Base-by-base conservation (phyloP, 1,139 yeast genomes). In the Pichiaceae sp. region DNA sequence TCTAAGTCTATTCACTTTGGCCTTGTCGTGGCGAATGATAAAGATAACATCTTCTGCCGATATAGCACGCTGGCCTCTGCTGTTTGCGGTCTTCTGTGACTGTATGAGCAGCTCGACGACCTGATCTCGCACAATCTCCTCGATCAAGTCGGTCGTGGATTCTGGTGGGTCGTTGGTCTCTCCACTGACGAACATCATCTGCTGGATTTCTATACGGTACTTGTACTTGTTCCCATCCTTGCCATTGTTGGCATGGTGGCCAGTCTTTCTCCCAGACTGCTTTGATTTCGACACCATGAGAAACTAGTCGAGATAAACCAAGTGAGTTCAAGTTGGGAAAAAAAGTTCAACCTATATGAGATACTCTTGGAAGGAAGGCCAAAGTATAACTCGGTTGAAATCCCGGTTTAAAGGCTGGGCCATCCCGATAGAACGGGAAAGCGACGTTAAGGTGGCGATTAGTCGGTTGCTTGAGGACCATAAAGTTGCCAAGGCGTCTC, bases 121-220 rank as follows among this genome's bases (percentile, higher is more conserved):
- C 59, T 91, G 98, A 1, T 94, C 93, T 34, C 95, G 70, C 2
- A 91, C 98, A 37, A 91, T 86, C 55, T 91, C 98, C 56, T 91
- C 99, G 31, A 91, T 86, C 39, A 91, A 61, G 9, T 93, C 78
- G 0, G 96, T 85, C 1, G 96, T 86, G 47, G 85, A 95, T 8
- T 81, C 70, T 0, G 96, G 95, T 2, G 97, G 94, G 50, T 91
- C 98, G 48, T 84, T 85, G 1, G 93, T 77, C 59, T 91, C 97
- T 2, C 98, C 99, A 42, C 83, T 74, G 41, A 91, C 98, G 65
- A 93, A 91, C 99, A 91, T 91, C 98, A 91, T 93, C 64, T 87
- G 95, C 57, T 85, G 95, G 51, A 86, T 85, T 59, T 86, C 96
- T 34, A 81, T 73, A 40, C 94, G 66, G 56, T 85, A 86, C 54